Evolutionary conservation across 208 protist genomes (phyloP).

Genomic region (Trypanosoma cruzi): DNA sequence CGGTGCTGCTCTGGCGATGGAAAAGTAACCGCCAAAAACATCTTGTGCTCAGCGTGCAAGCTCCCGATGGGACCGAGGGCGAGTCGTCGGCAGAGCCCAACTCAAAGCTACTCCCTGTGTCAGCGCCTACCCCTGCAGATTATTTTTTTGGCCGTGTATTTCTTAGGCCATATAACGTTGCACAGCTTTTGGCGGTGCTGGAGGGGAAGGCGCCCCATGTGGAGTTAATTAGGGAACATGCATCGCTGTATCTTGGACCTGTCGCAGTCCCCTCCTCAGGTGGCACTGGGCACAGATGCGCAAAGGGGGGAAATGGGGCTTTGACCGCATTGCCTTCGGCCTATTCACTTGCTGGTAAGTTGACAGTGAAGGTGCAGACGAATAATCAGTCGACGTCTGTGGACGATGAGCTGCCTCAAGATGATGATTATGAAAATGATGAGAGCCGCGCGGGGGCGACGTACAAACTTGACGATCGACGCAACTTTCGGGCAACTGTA

Average conservation of each 20-base stretch:
- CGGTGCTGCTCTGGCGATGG: conserved; percentile 66
- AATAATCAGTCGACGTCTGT: neutral
- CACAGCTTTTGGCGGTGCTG: conserved; percentile 78
- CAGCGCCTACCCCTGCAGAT: conserved; percentile 27
- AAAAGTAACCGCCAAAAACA: conserved; percentile 52
- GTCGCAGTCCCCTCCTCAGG: neutral
- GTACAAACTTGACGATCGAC: conserved; percentile 60
- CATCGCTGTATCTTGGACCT: conserved; percentile 41
- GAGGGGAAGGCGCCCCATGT: conserved; percentile 51
- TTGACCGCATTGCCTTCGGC: conserved; percentile 9
- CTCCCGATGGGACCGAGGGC: conserved; percentile 14
- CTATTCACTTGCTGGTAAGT: conserved; percentile 38
- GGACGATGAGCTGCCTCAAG: conserved; percentile 10
- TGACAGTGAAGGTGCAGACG: conserved; percentile 36
- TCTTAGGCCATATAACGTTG: conserved; percentile 84
- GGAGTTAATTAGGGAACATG: conserved; percentile 43
- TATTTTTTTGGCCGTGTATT: conserved; percentile 85
- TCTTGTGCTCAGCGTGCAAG: conserved; percentile 56
- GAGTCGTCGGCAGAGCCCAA: neutral
- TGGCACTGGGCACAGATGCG: neutral
- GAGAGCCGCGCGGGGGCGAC: conserved; percentile 5
- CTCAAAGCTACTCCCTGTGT: conserved; percentile 5
- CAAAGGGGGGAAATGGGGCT: neutral
- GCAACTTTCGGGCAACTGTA: conserved; percentile 46
- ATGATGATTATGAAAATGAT: conserved; percentile 24